Evolutionary conservation across 2,329 filamentous ascomycete species (phyloP), one percentile per base, ranked within the genome.

Genomic region (Stenocarpella maydis): DNA sequence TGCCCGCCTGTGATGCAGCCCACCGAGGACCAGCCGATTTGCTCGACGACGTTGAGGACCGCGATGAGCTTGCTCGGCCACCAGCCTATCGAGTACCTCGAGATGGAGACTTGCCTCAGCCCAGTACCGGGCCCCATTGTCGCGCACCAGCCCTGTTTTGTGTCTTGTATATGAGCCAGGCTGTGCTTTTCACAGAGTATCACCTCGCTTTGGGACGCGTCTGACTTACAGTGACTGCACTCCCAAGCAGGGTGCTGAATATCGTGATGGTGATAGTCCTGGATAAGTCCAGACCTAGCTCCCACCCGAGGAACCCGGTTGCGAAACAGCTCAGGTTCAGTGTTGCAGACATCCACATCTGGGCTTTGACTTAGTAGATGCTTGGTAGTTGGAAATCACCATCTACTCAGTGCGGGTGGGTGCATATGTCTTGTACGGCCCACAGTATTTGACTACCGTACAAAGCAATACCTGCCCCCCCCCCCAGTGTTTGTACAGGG

Each of bases 271-370:
- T 71, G 61, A 86, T 79, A 19, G 79, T 77, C 72, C 84, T 82
- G 54, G 76, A 75, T 34, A 87, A 74, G 47, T 80, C 80, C 28
- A 87, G 74, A 8, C 84, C 84, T 41, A 86, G 79, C 71, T 85
- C 80, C 77, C 79, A 81, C 9, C 85, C 85, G 60, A 87, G 75
- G 68, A 87, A 85, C 12, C 85, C 85, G 0, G 83, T 85, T 2
- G 83, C 79, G 69, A 87, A 86, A 74, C 84, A 86, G 45, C 80
- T 82, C 31, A 82, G 79, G 74, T 86, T 86, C 80, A 86, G 82
- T 1, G 83, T 86, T 12, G 80, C 82, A 53, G 80, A 82, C 24
- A 85, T 83, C 85, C 85, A 87, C 68, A 87, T 78, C 58, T 63
- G 8, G 6, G 12, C 15, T 14, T n/a, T 19, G 3, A 24, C 7